These are phyloP conservation scores for Saccharomycopsis crataegensis DNA, from an alignment of 1,139 yeast genomes.

Conservation along the genomic window DNA sequence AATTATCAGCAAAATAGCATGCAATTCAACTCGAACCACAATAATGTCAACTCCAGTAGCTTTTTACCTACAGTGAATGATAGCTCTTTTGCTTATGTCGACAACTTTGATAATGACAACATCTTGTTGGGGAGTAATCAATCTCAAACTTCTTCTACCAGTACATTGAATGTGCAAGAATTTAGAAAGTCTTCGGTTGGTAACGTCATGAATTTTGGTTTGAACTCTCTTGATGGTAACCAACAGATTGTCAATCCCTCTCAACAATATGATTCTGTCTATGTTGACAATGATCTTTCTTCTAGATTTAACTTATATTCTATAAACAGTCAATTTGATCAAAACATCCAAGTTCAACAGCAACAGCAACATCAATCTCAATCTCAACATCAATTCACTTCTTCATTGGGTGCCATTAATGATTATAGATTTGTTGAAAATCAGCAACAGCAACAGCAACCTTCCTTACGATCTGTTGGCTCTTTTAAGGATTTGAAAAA, in stretches of 20 bases:
- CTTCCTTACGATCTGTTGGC: slow-evolving; percentile 10
- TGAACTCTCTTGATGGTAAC: too few relatives aligned
- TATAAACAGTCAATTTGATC: neutral
- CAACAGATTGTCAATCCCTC: too few relatives aligned
- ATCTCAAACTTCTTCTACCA: too few relatives aligned
- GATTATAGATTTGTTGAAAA: neutral
- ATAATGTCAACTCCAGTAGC: too few relatives aligned
- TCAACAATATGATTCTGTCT: neutral
- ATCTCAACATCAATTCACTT: neutral
- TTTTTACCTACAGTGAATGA: too few relatives aligned
- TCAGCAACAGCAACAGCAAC: neutral
- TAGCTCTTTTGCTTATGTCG: neutral
- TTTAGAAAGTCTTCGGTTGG: neutral
- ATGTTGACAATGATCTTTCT: neutral
- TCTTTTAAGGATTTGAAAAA: slow-evolving; percentile 16
- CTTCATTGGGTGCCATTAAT: slow-evolving; percentile 5
- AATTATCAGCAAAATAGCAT: too few relatives aligned
- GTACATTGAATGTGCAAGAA: neutral
- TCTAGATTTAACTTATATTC: neutral
- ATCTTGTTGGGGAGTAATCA: too few relatives aligned
- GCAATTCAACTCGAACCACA: too few relatives aligned
- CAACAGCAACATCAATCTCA: neutral
- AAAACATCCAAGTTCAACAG: neutral
- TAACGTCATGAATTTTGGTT: neutral
- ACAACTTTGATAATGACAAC: neutral